Conservation (phyloP, 768 basidiomycete genomes). For the Lentinus brumalis region DNA sequence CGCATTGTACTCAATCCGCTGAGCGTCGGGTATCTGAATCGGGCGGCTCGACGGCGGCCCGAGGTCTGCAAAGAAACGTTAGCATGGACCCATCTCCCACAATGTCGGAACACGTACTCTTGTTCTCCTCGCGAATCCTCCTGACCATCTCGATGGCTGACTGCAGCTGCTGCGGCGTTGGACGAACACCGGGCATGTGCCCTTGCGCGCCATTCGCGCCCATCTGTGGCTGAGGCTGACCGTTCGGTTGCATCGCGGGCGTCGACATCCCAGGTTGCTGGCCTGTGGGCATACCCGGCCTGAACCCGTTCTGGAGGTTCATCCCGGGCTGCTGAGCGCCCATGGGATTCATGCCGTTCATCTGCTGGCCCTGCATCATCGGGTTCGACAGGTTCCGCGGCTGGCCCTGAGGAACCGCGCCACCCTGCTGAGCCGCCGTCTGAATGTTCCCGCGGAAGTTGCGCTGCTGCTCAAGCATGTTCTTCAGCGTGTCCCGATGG, state of each 20-base stretch:
- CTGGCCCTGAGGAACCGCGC: neutral
- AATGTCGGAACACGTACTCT: neutral
- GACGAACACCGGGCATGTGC: neutral
- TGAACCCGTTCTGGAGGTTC: slow-evolving; percentile 6
- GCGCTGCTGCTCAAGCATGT: slow-evolving; percentile 19
- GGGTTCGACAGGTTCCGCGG: slow-evolving; percentile 12
- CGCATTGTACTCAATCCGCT: slow-evolving; percentile 52
- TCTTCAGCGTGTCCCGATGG: slow-evolving; percentile 42
- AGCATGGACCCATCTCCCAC: neutral
- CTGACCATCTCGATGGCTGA: slow-evolving; percentile 9
- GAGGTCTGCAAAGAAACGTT: neutral
- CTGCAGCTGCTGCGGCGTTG: slow-evolving; percentile 9
- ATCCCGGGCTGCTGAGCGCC: neutral
- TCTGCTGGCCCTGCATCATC: slow-evolving; percentile 1
- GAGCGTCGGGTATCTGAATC: slow-evolving; percentile 49
- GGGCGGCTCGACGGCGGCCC: slow-evolving; percentile 30
- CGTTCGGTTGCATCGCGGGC: slow-evolving; percentile 2
- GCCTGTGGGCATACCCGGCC: neutral
- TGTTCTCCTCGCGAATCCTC: slow-evolving; percentile 7
- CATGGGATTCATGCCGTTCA: neutral
- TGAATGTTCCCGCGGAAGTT: slow-evolving; percentile 8
- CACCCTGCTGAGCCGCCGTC: slow-evolving; percentile 1
- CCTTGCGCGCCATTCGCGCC: neutral
- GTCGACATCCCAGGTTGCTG: neutral
- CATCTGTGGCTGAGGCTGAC: slow-evolving; percentile 10